Percentiles rank a stretch among this genome's conserved stretches.
Evolutionary conservation across 106 monocot genomes (phyloP).

Genomic region (Hemerocallis citrina): DNA sequence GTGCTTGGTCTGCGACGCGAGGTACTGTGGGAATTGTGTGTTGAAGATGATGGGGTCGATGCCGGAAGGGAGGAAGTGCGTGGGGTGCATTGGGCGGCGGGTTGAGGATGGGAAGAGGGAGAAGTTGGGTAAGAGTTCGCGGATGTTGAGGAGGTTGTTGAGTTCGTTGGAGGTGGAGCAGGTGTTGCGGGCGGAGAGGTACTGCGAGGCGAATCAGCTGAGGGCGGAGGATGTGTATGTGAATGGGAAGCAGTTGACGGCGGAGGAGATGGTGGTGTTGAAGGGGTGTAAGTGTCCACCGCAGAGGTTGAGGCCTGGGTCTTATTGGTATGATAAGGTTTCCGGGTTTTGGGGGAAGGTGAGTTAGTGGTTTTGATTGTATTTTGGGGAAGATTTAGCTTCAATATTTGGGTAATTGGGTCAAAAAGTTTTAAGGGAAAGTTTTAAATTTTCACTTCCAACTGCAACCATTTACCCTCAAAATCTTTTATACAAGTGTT

Average conservation of each 20-base stretch:
- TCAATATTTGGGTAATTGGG: no score
- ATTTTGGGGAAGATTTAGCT: no score
- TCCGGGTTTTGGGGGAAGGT: slow-evolving; percentile 94
- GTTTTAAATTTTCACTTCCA: no score
- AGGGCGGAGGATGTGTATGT: slow-evolving; percentile 62
- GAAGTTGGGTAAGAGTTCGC: slow-evolving; percentile 57
- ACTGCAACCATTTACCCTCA: no score
- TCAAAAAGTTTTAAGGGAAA: no score
- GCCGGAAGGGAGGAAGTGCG: slow-evolving; percentile 91
- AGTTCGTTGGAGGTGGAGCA: slow-evolving; percentile 58
- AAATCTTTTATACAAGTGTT: no score
- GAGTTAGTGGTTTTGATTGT: no score
- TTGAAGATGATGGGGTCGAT: slow-evolving; percentile 84
- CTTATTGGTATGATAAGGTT: slow-evolving; percentile 94
- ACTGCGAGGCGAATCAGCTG: slow-evolving; percentile 66
- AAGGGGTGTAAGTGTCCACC: slow-evolving; percentile 52
- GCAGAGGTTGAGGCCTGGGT: slow-evolving; percentile 52
- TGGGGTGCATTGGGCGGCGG: slow-evolving; percentile 58
- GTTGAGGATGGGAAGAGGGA: slow-evolving; percentile 61
- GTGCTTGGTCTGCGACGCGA: slow-evolving; percentile 69
- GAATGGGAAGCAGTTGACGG: slow-evolving; percentile 43
- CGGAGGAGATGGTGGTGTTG: slow-evolving; percentile 61
- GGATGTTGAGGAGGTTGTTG: slow-evolving; percentile 57
- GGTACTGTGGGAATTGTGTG: slow-evolving; percentile 62
- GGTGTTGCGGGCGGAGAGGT: slow-evolving; percentile 65